Evolutionary conservation across 805 yeast species (phyloP), one percentile per base, ranked within the genome.

Genomic region (Pichia eremophila): DNA sequence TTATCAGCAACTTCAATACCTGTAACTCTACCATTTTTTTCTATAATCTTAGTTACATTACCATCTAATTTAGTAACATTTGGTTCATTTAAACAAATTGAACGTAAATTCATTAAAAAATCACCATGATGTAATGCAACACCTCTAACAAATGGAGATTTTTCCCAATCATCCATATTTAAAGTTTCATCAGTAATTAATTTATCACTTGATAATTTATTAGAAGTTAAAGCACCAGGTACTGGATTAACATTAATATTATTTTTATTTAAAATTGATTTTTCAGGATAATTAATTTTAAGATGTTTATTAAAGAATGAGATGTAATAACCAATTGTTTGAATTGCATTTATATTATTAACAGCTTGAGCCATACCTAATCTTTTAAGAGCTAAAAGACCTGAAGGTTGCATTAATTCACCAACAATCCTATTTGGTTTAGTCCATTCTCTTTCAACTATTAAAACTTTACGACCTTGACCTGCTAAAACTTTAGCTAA

Each of bases 381-480:
- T 55, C 87, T 82, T 54, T 74, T 72, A 48, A 93, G 70, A 1
- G 96, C 91, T 61, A 83, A 79, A 29, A 93, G 68, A n/a, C 99
- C 99, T 35, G 88, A 90, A 4, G 99, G 99, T 66, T 93, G 99
- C 75, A 93, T 74, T 59, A 93, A 74, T 64, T 93, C 99, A 39
- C 99, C 99, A 32, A 93, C 98, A 48, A 93, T 93, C 56, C 99
- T 75, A 65, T 93, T 96, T 2, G 99, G 99, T 63, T 79, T 84
- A 19, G 78, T 65, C 87, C 96, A 86, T 61, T 88, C 96, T 52
- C 96, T 76, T 62, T 93, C 99, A 17, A 84, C 71, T 19, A 84
- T 73, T 45, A 84, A 65, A 8, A 93, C 97, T 45, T 75, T 74
- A 55, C 95, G 75, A 32, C 98, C 98, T 59, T 86, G 95, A 57